A percentile compares a stretch with the other conserved stretches of the same genome.
Evolutionary conservation across 2,329 filamentous ascomycete species (phyloP).

Genomic region (Aspergillus fijiensis): DNA sequence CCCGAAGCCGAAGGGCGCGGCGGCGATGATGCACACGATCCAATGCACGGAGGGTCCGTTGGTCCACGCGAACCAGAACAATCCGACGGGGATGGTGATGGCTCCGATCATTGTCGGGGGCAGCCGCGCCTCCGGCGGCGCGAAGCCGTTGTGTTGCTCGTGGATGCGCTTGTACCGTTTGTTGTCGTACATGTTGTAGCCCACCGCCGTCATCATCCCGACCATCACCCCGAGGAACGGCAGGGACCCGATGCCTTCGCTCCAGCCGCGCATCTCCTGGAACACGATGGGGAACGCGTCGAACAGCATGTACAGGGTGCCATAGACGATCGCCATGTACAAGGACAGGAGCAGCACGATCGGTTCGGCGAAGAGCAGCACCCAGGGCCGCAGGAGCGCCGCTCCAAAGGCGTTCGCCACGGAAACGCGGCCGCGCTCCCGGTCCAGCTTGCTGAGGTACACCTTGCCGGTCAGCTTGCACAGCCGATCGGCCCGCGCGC

Average conservation of each 20-base stretch:
- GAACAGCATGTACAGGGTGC: constrained; percentile 9
- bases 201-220: constrained; percentile 29
- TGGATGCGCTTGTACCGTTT: constrained; percentile 25
- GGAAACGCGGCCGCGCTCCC: constrained; percentile 25
- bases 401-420: constrained; percentile 24
- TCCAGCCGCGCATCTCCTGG: constrained; percentile 1
- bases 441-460: constrained; percentile 27
- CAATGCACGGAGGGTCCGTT: constrained; percentile 39
- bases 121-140: constrained; percentile 30
- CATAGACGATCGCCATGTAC: constrained; percentile 22
- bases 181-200: constrained; percentile 27
- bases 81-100: constrained; percentile 26
- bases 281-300: constrained; percentile 8
- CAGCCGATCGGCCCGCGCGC: constrained; percentile 26
- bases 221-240: constrained; percentile 34
- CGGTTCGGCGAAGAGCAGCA: constrained; percentile 32
- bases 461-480: constrained; percentile 26
- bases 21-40: constrained; percentile 32
- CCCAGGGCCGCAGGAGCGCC: constrained; percentile 30
- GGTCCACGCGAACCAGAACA: constrained; percentile 38
- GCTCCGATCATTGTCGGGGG: constrained; percentile 28
- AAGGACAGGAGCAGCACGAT: constrained; percentile 33
- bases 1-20: constrained; percentile 35
- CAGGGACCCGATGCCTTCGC: background rate
- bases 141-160: constrained; percentile 21